These are phyloP conservation scores for Venturia asperata DNA, from an alignment of 2,329 filamentous ascomycete species.

Conservation along the genomic window DNA sequence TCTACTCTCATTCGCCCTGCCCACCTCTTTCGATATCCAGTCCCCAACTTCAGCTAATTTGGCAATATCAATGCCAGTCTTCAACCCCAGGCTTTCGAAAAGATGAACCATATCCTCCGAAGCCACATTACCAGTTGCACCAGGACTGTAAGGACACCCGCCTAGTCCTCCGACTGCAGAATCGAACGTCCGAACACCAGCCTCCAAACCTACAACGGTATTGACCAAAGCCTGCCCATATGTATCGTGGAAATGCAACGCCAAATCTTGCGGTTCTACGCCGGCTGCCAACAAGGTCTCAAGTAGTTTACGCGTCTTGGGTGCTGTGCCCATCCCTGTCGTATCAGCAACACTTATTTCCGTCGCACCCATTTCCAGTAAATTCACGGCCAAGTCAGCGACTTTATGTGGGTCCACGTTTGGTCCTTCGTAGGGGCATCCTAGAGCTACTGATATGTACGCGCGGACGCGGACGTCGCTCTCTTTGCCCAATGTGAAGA, in stretches of 20 bases:
- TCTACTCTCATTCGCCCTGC: conserved; percentile 32
- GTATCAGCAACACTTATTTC: conserved; percentile 89
- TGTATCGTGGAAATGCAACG: conserved; percentile 84
- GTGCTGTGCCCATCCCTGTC: conserved; percentile 82
- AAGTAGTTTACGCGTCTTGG: conserved; percentile 57
- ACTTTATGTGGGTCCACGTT: conserved; percentile 54
- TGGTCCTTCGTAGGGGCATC: conserved; percentile 67
- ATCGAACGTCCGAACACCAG: conserved; percentile 73
- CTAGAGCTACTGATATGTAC: conserved; percentile 73
- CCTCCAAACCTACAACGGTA: conserved; percentile 66
- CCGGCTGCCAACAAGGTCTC: conserved; percentile 59
- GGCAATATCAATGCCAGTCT: conserved; percentile 56
- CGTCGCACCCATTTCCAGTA: conserved; percentile 82
- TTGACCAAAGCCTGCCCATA: conserved; percentile 83
- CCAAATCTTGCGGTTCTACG: conserved; percentile 62
- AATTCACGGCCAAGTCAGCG: conserved; percentile 52
- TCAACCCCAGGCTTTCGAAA: conserved; percentile 64
- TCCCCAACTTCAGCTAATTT: conserved; percentile 32
- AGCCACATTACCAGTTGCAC: conserved; percentile 78
- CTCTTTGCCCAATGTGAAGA: conserved; percentile 61
- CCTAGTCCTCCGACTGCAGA: conserved; percentile 72
- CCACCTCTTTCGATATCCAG: conserved; percentile 34
- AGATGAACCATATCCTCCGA: conserved; percentile 78
- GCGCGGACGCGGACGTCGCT: conserved; percentile 63
- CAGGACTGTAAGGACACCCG: conserved; percentile 78